Percentiles rank a stretch among this genome's conserved stretches.
phyloP scores from a whole-genome alignment of 2,329 filamentous ascomycete genomes.

The Periconia macrospinosa region DNA sequence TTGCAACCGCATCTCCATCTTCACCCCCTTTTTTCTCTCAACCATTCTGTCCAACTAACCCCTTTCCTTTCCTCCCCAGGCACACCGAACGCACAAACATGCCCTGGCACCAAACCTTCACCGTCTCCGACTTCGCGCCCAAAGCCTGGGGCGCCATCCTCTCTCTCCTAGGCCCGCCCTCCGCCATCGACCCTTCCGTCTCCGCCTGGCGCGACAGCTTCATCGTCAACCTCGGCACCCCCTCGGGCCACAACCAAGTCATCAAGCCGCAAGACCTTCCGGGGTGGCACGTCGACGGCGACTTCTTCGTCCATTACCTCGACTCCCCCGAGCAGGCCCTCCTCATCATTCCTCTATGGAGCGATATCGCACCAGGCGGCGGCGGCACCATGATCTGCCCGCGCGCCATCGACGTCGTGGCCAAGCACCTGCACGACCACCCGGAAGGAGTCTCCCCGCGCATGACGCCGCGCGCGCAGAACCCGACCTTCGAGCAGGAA shows the following conservation, averaged over 20 bases:
- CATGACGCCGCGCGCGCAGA: constrained; percentile 59
- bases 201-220: constrained; percentile 68
- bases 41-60: background rate
- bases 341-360: constrained; percentile 69
- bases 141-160: constrained; percentile 68
- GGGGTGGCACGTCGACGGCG: constrained; percentile 71
- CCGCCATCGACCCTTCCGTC: constrained; percentile 39
- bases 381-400: constrained; percentile 69
- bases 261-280: constrained; percentile 56
- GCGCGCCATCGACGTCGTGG: constrained; percentile 59
- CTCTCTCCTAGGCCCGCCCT: constrained; percentile 66
- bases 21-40: background rate
- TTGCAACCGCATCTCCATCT: background rate
- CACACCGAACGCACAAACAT: constrained; percentile 64
- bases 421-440: constrained; percentile 60
- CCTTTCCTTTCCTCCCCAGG: constrained; percentile 14
- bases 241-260: constrained; percentile 52
- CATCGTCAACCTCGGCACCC: constrained; percentile 69
- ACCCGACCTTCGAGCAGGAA: constrained; percentile 50
- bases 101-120: constrained; percentile 61
- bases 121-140: constrained; percentile 61
- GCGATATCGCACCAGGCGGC: constrained; percentile 61
- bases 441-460: constrained; percentile 68
- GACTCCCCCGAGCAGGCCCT: constrained; percentile 71
- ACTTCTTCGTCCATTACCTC: constrained; percentile 73